Conservation (phyloP, 164 flowering plant species). For the Piper betle region DNA sequence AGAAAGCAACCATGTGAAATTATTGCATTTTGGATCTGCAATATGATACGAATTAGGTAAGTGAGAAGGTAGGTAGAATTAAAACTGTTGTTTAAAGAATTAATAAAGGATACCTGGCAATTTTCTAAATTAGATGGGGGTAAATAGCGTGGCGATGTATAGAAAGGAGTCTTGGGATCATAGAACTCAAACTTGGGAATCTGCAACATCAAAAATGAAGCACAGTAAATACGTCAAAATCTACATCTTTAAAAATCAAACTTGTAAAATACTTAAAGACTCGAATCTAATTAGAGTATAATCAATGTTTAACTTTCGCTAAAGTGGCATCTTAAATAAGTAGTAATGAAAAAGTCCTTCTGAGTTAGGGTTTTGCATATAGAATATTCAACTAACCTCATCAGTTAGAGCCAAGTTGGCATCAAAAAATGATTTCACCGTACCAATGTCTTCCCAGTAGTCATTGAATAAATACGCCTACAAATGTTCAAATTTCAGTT, state of each 20-base stretch:
- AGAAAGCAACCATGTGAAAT: constrained; percentile 95
- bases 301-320: too few species aligned
- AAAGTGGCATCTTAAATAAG: too few species aligned
- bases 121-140: constrained; percentile 89
- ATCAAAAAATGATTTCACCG: constrained; percentile 73
- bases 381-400: constrained; percentile 31
- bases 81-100: not conserved
- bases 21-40: constrained; percentile 77
- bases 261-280: not conserved
- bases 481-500: not conserved
- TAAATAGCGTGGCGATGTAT: constrained; percentile 80
- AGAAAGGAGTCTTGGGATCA: constrained; percentile 90
- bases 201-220: constrained; percentile 24
- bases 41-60: not conserved
- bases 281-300: too few species aligned
- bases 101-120: constrained; percentile 51
- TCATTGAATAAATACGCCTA: constrained; percentile 91
- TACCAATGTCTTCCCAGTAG: constrained; percentile 99
- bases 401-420: constrained; percentile 89
- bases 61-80: not conserved
- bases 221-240: not conserved
- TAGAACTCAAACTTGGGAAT: constrained; percentile 69
- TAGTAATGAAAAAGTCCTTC: not conserved
- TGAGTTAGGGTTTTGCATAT: not conserved
- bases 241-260: not conserved